phyloP scores from a whole-genome alignment of 1,284 basidiomycete species.

The Volvariella surrecta region DNA sequence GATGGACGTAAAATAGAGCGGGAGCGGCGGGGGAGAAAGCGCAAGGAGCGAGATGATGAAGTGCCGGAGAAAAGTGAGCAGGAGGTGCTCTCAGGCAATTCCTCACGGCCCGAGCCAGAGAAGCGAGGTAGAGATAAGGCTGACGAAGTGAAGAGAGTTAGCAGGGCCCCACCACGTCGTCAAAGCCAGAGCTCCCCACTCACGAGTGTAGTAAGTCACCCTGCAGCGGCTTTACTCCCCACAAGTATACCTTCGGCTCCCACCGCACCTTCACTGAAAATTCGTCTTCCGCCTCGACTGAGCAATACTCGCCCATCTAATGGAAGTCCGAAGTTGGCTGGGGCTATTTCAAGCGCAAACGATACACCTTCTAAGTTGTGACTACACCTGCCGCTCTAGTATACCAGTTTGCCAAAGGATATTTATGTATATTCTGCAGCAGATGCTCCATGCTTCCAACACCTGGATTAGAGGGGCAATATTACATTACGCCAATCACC shows the following conservation, averaged over 20 bases:
- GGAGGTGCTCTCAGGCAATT: conserved; percentile 5
- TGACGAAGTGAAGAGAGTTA: conserved; percentile 18
- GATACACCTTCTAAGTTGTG: neutral
- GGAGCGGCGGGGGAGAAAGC: conserved; percentile 34
- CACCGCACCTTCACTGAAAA: conserved; percentile 43
- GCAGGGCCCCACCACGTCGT: conserved; percentile 21
- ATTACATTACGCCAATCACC: too few species aligned
- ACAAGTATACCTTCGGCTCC: conserved; percentile 21
- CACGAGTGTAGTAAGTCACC: conserved; percentile 12
- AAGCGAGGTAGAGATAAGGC: conserved; percentile 17
- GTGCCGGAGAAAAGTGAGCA: conserved; percentile 17
- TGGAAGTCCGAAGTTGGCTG: neutral
- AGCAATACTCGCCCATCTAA: neutral
- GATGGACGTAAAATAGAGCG: conserved; percentile 16
- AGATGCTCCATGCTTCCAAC: too few species aligned
- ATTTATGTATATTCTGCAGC: too few species aligned
- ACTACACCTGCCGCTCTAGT: too few species aligned
- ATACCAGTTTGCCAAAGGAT: too few species aligned
- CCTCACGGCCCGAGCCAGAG: conserved; percentile 12
- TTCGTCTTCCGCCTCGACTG: conserved; percentile 41
- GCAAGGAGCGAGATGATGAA: conserved; percentile 38
- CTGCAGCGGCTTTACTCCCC: conserved; percentile 12
- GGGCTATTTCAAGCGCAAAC: conserved; percentile 1
- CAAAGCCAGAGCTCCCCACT: conserved; percentile 11
- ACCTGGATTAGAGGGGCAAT: too few species aligned